Conservation (phyloP, 805 yeast genomes). For the Tetrapisispora pingtungensis region DNA sequence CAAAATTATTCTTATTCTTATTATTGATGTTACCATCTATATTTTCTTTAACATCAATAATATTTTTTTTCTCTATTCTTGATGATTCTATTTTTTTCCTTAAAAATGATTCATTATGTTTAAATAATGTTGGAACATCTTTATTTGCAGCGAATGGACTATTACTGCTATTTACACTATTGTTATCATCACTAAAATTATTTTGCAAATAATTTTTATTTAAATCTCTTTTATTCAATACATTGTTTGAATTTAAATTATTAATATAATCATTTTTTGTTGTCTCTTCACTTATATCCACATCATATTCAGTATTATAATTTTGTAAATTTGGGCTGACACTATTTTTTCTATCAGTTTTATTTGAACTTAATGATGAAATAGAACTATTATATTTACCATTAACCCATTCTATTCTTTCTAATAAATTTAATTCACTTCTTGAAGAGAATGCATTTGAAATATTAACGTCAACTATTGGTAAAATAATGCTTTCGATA, state of each 20-base stretch:
- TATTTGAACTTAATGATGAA: background rate
- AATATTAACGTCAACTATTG: background rate
- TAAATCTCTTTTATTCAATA: background rate
- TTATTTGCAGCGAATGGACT: background rate
- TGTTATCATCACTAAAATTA: background rate
- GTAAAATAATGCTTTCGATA: background rate
- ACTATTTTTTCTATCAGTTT: background rate
- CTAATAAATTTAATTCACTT: constrained; percentile 14
- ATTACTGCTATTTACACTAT: background rate
- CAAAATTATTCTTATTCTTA: background rate
- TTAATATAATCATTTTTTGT: background rate
- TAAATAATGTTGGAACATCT: background rate
- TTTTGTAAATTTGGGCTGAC: background rate
- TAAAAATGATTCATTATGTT: background rate
- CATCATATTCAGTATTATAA: background rate
- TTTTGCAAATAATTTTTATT: background rate
- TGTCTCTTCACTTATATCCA: background rate
- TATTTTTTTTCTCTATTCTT: background rate
- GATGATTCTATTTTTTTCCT: background rate
- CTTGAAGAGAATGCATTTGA: background rate
- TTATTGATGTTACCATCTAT: background rate
- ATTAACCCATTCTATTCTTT: constrained; percentile 19
- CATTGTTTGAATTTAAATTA: background rate
- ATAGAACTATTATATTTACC: constrained; percentile 5
- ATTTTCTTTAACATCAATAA: background rate